phyloP scores from a whole-genome alignment of 2,329 filamentous ascomycete species.

The Ampelomyces quisqualis region DNA sequence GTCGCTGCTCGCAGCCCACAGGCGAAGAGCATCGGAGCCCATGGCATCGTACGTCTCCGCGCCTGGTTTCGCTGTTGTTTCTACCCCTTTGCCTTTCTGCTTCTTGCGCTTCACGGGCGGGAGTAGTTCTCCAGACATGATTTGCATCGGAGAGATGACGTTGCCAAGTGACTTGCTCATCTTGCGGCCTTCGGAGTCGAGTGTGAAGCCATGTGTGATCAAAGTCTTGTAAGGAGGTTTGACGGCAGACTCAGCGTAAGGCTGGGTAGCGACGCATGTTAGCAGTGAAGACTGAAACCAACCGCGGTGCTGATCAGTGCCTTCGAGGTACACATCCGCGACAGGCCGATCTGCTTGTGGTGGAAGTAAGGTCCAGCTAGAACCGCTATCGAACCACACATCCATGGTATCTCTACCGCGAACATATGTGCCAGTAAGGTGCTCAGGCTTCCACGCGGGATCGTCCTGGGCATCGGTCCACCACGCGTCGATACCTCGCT shows the following conservation, averaged over 20 bases:
- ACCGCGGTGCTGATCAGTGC: constrained; percentile 91
- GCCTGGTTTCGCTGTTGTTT: constrained; percentile 24
- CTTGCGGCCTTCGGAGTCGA: constrained; percentile 88
- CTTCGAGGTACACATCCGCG: constrained; percentile 90
- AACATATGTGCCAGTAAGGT: constrained; percentile 61
- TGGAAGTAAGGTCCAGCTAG: constrained; percentile 69
- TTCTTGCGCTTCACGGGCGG: constrained; percentile 68
- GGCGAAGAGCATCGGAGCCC: constrained; percentile 80
- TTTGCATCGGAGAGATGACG: constrained; percentile 73
- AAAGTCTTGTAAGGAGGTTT: constrained; percentile 78
- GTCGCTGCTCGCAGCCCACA: constrained; percentile 91
- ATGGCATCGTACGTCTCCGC: constrained; percentile 62
- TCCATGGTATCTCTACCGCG: constrained; percentile 97
- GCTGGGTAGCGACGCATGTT: constrained; percentile 71
- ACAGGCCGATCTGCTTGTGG: constrained; percentile 44
- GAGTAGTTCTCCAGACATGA: constrained; percentile 80
- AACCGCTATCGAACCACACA: constrained; percentile 98
- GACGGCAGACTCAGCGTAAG: constrained; percentile 22
- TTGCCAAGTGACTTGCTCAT: constrained; percentile 99
- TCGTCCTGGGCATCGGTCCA: constrained; percentile 82
- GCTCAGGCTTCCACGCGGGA: constrained; percentile 70
- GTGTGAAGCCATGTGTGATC: constrained; percentile 93
- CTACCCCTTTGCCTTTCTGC: constrained; percentile 49
- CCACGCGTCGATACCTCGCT: constrained; percentile 88
- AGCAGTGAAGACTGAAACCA: constrained; percentile 98